A percentile compares a stretch with the other conserved stretches of the same genome.
Evolutionary conservation across 305 asterid genomes (phyloP).

Genomic region (Plantago lanceolata): DNA sequence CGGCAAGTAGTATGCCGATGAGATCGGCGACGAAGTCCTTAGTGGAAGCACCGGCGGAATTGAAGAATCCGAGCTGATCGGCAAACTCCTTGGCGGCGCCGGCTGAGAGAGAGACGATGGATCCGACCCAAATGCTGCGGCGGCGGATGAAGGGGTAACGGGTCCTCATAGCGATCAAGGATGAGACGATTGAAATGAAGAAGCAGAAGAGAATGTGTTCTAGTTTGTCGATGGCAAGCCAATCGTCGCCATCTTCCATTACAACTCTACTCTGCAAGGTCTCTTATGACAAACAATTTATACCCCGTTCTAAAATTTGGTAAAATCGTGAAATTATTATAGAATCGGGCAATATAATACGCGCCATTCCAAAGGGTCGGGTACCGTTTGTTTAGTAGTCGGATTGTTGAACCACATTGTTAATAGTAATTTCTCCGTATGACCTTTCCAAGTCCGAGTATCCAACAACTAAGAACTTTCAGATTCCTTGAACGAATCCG

Average conservation of each 20-base stretch:
- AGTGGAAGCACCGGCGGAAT: constrained; percentile 75
- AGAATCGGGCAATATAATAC: no score
- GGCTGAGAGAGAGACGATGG: constrained; percentile 49
- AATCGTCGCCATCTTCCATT: constrained; percentile 75
- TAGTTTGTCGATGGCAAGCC: constrained; percentile 75
- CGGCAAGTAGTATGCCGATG: constrained; percentile 57
- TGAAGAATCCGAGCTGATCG: constrained; percentile 73
- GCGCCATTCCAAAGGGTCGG: no score
- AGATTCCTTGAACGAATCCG: no score
- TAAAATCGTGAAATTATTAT: no score
- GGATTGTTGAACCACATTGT: no score
- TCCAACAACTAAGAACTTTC: no score
- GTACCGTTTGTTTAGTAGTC: no score
- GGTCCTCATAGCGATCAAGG: constrained; percentile 40
- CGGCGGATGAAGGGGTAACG: constrained; percentile 60
- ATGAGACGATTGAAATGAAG: constrained; percentile 44
- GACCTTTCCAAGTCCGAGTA: no score
- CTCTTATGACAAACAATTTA: no score
- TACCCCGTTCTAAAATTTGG: no score
- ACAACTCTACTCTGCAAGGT: not conserved
- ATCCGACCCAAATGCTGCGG: constrained; percentile 68
- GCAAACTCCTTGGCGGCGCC: constrained; percentile 85
- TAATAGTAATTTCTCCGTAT: no score
- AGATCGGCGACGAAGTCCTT: constrained; percentile 72
- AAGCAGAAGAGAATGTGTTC: constrained; percentile 69